Conservation (phyloP, 1,284 basidiomycete species). For the Psilocybe mexicana region DNA sequence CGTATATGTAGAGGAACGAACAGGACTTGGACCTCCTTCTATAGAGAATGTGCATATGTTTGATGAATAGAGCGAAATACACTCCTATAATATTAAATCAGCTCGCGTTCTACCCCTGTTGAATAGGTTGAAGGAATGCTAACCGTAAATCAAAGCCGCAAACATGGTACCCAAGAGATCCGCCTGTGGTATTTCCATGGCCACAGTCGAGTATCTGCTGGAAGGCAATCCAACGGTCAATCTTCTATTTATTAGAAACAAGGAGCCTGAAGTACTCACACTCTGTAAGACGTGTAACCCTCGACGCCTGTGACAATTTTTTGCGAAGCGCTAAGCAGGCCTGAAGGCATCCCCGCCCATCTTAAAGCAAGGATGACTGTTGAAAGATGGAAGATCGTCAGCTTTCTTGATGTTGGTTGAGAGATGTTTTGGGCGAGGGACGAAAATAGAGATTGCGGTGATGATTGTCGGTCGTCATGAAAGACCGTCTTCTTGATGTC, state of each 20-base stretch:
- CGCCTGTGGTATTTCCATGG: background rate
- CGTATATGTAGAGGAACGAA: background rate
- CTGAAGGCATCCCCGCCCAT: no score
- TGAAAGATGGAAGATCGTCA: no score
- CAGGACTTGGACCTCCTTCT: background rate
- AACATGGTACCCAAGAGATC: background rate
- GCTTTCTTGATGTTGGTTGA: no score
- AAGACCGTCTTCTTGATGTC: background rate
- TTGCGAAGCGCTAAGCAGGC: no score
- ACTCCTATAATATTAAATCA: background rate
- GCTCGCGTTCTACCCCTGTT: no score
- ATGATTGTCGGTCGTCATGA: background rate
- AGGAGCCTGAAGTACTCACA: no score
- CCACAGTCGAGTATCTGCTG: background rate
- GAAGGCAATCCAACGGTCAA: background rate
- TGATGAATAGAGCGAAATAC: background rate
- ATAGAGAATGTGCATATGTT: background rate
- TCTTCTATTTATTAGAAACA: no score
- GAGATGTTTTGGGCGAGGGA: no score
- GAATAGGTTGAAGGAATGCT: background rate
- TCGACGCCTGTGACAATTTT: no score
- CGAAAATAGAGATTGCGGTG: background rate
- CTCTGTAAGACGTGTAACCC: no score
- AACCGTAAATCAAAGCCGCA: background rate
- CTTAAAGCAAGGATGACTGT: no score